Evolutionary conservation across 768 basidiomycete species (phyloP).

Genomic region (Xerocomellus dryophilus): DNA sequence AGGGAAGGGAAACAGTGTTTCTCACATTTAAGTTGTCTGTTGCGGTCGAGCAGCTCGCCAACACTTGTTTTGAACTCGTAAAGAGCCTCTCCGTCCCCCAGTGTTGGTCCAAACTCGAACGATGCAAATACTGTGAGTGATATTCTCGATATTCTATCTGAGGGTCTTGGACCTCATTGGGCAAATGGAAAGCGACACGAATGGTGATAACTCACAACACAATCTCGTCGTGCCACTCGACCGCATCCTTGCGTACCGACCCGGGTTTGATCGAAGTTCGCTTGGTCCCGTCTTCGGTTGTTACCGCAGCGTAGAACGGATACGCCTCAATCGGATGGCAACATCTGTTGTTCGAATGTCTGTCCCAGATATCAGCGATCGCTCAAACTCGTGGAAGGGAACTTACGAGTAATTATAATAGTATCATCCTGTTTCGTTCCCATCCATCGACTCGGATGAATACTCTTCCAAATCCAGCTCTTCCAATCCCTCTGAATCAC

Average conservation of each 20-base stretch:
- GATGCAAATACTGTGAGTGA: conserved; percentile 1
- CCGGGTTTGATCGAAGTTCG: neutral
- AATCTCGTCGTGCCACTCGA: conserved; percentile 3
- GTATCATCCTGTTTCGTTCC: neutral
- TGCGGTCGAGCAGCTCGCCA: neutral
- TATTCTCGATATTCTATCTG: neutral
- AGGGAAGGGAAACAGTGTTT: neutral
- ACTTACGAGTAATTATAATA: neutral
- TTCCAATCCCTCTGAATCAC: neutral
- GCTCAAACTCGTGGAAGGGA: no score
- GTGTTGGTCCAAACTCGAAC: conserved; percentile 2
- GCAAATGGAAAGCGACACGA: neutral
- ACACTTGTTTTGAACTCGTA: neutral
- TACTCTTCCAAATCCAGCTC: neutral
- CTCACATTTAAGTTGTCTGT: neutral
- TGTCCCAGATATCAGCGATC: neutral
- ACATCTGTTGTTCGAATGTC: neutral
- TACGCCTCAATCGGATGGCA: neutral
- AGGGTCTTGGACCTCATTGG: neutral
- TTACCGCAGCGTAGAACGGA: neutral
- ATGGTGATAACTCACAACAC: neutral
- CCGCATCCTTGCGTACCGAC: neutral
- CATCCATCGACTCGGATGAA: neutral
- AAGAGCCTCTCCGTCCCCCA: conserved; percentile 8
- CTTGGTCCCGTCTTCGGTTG: neutral